Evolutionary conservation across 129 eudicot genomes (phyloP), one percentile per base, ranked within the genome.

Genomic region (Glebionis coronaria): DNA sequence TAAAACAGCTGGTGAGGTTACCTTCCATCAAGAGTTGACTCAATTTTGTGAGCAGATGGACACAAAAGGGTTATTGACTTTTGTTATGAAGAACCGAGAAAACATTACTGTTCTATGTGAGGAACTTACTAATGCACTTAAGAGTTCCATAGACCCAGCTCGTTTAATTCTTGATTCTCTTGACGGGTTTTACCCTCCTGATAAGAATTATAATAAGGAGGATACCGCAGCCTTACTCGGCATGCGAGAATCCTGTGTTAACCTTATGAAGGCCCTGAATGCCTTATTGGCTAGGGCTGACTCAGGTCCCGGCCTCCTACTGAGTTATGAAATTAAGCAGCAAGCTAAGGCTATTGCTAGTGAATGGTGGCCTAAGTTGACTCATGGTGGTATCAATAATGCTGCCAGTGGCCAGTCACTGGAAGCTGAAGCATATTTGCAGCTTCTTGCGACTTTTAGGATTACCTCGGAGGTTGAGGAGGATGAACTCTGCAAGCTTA

Each of bases 401-500:
- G 90, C 75, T 75, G 67, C 80, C 80, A 76, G 67, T 76, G 84
- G 82, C 66, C 76, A 73, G 55, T 79, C 91, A 85, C 66, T 85
- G 76, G 91, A 82, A 85, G 81, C 78, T 31, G 81, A 82, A 71
- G 91, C 78, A 65, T 82, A 76, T 61, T 79, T 85, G 82, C 80
- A 74, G 74, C 80, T 85, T 52, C 80, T 85, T 69, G 82, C 78
- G 63, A 73, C 83, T 68, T 85, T 76, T 82, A 82, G 76, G 75
- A 73, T 85, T 76, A 84, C 81, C 57, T 79, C 84, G 25, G 91
- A 79, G 82, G 79, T 81, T 76, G 82, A 67, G 19, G 79, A 82
- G 27, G 87, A 82, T 19, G 91, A 85, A 75, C 84, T 78, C 84
- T 85, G 91, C 84, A 82, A 76, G 82, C 73, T 75, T 57, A 81